These are phyloP conservation scores for Triadica sebifera DNA, from an alignment of 345 rosid species.

Conservation along the genomic window DNA sequence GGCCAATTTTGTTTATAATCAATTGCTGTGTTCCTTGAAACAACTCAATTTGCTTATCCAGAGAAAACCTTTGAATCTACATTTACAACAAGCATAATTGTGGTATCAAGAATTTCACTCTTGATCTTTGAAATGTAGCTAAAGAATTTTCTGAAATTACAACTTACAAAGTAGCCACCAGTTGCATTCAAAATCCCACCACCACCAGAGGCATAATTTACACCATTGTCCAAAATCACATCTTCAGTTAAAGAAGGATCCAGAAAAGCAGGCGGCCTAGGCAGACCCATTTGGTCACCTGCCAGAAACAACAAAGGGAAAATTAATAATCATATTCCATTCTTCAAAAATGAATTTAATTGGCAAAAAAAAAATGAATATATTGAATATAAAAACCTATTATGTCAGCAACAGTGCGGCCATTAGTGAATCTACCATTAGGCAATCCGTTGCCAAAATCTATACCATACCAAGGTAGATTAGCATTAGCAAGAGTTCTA, in stretches of 20 bases:
- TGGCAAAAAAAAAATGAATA: not conserved
- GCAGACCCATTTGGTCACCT: conserved; percentile 78
- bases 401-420: conserved; percentile 86
- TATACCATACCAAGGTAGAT: conserved; percentile 79
- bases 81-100: not conserved
- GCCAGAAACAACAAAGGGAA: not conserved
- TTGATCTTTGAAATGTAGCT: not conserved
- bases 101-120: not conserved
- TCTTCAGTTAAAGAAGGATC: conserved; percentile 79
- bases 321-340: not conserved
- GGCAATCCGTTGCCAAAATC: conserved; percentile 89
- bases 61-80: conserved; percentile 77
- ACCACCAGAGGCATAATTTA: conserved; percentile 93
- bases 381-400: conserved; percentile 46
- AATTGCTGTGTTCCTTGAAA: conserved; percentile 64
- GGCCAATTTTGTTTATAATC: conserved; percentile 51
- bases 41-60: conserved; percentile 78
- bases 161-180: conserved; percentile 79
- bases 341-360: not conserved
- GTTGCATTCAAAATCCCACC: conserved; percentile 94
- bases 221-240: conserved; percentile 70
- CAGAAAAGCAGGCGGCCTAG: conserved; percentile 86
- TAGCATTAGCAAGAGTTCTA: conserved; percentile 75
- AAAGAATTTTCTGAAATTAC: not conserved
- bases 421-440: conserved; percentile 94